These are phyloP conservation scores for Solanum pimpinellifolium DNA, from an alignment of 257 asterid genomes.

Conservation along the genomic window DNA sequence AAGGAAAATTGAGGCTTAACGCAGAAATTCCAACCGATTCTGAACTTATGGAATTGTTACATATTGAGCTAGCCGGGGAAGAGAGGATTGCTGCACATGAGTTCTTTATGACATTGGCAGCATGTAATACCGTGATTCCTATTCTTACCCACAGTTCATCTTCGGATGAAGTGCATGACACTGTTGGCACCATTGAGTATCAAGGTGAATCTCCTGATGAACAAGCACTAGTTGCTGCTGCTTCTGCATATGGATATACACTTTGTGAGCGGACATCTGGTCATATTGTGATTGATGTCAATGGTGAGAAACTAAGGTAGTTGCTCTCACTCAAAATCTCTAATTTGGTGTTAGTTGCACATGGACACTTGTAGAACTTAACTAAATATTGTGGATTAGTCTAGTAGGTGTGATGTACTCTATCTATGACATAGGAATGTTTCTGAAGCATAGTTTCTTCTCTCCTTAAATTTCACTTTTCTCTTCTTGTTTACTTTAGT, in stretches of 20 bases:
- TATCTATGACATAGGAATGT: background rate
- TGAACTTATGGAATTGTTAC: slow-evolving; percentile 63
- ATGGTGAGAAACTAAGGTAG: slow-evolving; percentile 96
- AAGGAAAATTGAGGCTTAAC: slow-evolving; percentile 61
- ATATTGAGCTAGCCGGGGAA: slow-evolving; percentile 45
- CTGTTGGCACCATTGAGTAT: slow-evolving; percentile 43
- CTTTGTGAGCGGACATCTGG: slow-evolving; percentile 96
- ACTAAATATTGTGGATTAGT: background rate
- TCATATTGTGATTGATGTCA: slow-evolving; percentile 80
- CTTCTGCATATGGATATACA: slow-evolving; percentile 89
- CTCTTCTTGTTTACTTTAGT: background rate
- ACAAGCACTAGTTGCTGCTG: slow-evolving; percentile 91
- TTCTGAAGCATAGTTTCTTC: background rate
- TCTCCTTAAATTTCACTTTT: background rate
- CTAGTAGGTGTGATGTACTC: background rate
- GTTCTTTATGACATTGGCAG: slow-evolving; percentile 83
- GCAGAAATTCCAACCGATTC: slow-evolving; percentile 57
- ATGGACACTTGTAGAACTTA: background rate
- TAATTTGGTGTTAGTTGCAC: background rate
- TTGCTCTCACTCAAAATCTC: slow-evolving; percentile 6
- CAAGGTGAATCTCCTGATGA: slow-evolving; percentile 99
- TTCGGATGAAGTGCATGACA: slow-evolving; percentile 14
- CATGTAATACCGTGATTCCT: slow-evolving; percentile 96
- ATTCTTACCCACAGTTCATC: slow-evolving; percentile 37
- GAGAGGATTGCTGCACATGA: slow-evolving; percentile 79